Conservation (phyloP, 1,284 basidiomycete species). For the Boletellus dicymbophilus region DNA sequence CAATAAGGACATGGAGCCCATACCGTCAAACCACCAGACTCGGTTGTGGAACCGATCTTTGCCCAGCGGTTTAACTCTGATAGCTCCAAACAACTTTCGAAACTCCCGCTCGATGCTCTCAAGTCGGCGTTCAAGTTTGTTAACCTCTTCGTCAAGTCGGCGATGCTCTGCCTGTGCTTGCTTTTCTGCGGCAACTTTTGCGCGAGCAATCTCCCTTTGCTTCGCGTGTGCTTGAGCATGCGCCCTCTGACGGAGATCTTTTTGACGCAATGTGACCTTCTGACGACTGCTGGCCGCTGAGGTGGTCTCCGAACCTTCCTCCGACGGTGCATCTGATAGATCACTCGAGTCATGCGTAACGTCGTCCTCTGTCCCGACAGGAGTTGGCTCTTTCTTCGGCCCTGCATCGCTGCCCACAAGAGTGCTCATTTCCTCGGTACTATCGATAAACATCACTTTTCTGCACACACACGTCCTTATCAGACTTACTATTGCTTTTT, state of each 20-base stretch:
- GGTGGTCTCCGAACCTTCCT: conserved; percentile 52
- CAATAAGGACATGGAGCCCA: conserved; percentile 81
- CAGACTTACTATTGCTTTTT: conserved; percentile 81
- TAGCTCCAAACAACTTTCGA: conserved; percentile 79
- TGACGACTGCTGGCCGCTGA: conserved; percentile 43
- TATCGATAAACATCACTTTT: conserved; percentile 31
- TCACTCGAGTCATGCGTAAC: conserved; percentile 68
- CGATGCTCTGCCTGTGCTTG: conserved; percentile 76
- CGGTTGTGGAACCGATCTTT: conserved; percentile 93
- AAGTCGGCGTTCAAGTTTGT: conserved; percentile 75
- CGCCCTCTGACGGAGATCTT: conserved; percentile 54
- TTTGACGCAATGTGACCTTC: conserved; percentile 50
- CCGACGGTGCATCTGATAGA: conserved; percentile 66
- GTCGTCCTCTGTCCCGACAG: conserved; percentile 54
- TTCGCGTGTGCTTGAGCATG: conserved; percentile 67
- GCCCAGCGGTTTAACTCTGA: conserved; percentile 87
- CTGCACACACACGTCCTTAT: conserved; percentile 2
- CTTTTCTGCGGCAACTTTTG: conserved; percentile 71
- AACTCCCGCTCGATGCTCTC: conserved; percentile 94
- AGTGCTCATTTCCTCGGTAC: conserved; percentile 73
- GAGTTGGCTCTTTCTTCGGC: conserved; percentile 48
- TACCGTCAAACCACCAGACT: conserved; percentile 98
- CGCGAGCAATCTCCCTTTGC: conserved; percentile 72
- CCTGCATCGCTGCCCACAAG: conserved; percentile 62
- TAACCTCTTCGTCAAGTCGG: conserved; percentile 85